Evolutionary conservation across 1,284 basidiomycete species (phyloP), one percentile per base, ranked within the genome.

Genomic region (Pholiota adiposa): DNA sequence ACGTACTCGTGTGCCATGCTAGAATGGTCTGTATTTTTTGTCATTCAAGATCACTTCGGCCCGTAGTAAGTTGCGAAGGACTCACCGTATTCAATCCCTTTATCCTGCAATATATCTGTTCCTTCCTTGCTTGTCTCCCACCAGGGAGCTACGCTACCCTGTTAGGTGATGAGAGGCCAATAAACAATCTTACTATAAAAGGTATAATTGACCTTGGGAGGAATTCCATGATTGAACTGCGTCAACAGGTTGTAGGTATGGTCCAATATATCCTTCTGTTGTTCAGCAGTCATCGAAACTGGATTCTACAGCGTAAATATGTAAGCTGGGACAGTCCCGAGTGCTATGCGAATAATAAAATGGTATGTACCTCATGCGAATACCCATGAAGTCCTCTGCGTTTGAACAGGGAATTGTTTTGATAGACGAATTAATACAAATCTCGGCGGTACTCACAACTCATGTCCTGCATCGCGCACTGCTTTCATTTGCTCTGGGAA

Each of bases 91-190:
- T 88, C 80, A 44, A 93, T 87, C 0, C 91, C 91, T 67, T 89
- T 89, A 21, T 89, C 85, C 16, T 92, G 79, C 18, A 93, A 74
- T 27, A 93, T 76, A n/a, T 84, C 75, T 0, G 84, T 86, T 1
- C 86, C 86, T 71, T 91, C 89, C 60, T 83, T 84, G 73, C 84
- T 88, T 1, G 84, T 86, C 71, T 93, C 90, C 89, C 90, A 93
- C 89, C 89, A 93, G 0, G 90, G 88, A 8, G 89, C 89, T 34
- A 92, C 88, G 60, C 74, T 78, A 23, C 77, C 76, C 70, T 77
- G 56, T 31, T 44, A 21, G 33, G 49, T 43, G 23, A 27, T 27
- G 23, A 46, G 25, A n/a, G n/a, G n/a, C 44, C 2, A 46, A 34
- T 16, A 14, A 44, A 12, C 34, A n/a, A 18, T 58, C 49, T 27